Percentiles rank a stretch among this genome's conserved stretches.
Evolutionary conservation across 1,284 basidiomycete species (phyloP).

Genomic region (Volvariella volvacea): DNA sequence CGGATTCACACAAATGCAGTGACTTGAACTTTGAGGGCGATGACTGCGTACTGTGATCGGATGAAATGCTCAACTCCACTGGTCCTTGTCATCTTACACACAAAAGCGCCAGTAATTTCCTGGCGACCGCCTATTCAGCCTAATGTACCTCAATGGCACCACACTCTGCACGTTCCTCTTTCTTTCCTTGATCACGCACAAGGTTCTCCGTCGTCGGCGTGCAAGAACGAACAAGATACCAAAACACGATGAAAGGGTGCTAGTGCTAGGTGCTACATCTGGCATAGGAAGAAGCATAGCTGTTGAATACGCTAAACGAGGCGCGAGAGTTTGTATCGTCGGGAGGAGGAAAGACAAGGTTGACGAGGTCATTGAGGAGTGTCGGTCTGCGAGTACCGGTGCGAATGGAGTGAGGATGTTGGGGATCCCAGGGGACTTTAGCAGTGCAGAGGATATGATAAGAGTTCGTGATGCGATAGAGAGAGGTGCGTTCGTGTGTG

Average conservation of each 20-base stretch:
- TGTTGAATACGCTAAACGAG: conserved; percentile 64
- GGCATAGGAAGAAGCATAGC: conserved; percentile 81
- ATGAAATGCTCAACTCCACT: too few relatives aligned
- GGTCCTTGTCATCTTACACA: too few relatives aligned
- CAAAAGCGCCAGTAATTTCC: too few relatives aligned
- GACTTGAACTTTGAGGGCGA: too few relatives aligned
- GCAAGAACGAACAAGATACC: conserved; percentile 14
- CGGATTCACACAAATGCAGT: too few relatives aligned
- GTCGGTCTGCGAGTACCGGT: conserved; percentile 24
- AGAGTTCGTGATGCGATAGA: conserved; percentile 49
- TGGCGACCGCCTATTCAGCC: too few relatives aligned
- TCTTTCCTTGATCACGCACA: too few relatives aligned
- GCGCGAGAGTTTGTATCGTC: conserved; percentile 73
- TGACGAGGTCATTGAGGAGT: conserved; percentile 57
- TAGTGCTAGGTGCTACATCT: conserved; percentile 77
- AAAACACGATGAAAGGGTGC: conserved; percentile 53
- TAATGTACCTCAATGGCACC: too few relatives aligned
- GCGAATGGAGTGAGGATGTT: conserved; percentile 21
- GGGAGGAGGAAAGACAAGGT: conserved; percentile 60
- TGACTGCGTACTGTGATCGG: too few relatives aligned
- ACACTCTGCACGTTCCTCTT: too few relatives aligned
- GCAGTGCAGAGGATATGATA: conserved; percentile 63
- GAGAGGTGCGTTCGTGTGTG: conserved; percentile 53
- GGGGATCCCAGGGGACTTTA: conserved; percentile 57
- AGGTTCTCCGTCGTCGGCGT: too few relatives aligned